Evolutionary conservation across 2,329 filamentous ascomycete genomes (phyloP), one percentile per base, ranked within the genome.

Genomic region (Plenodomus biglobosus): DNA sequence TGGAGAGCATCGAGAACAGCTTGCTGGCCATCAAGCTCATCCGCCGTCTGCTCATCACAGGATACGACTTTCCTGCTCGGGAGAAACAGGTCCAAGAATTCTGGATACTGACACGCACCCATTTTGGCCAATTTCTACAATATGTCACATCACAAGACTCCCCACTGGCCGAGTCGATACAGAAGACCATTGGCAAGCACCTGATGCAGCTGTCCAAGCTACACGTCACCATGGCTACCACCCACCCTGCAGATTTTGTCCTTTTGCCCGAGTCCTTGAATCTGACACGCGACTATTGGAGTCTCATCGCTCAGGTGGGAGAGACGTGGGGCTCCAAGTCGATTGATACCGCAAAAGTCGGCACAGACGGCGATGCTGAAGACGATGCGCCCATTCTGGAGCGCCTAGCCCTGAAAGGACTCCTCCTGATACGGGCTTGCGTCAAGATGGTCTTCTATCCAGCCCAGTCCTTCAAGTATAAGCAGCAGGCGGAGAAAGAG

Each of bases 161-260:
- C 5, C 70, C 82, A 2, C 73, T 85, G 32, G 62, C 61, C 6
- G 68, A 74, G 3, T 71, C 75, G 3, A 80, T 84, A 19, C 81
- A 82, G 49, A 81, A 80, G 30, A 66, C 87, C 19, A 76, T 95
- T n/a, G 88, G 88, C 56, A 95, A 91, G 66, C 92, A 96, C 66
- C 77, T 96, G 2, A 75, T 96, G 36, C 92, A 97, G 66, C 86
- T 97, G 41, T 86, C 92, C 3, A 99, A 97, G 72, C 77, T 99
- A 2, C 94, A 97, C 68, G 80, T 95, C 34, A 86, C 90, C 46
- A 92, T 97, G 86, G 85, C 90, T 1, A 83, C 84, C 41, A 75
- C 79, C 4, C 91, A 96, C 68, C 85, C 92, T 1, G 85, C 88
- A 3, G 88, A 90, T 45, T 97, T 96, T 70, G 85, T 86, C 1